Percentiles rank a stretch among this genome's conserved stretches.
phyloP scores from a whole-genome alignment of 768 basidiomycete genomes.

The Psilocybe subaeruginosa region DNA sequence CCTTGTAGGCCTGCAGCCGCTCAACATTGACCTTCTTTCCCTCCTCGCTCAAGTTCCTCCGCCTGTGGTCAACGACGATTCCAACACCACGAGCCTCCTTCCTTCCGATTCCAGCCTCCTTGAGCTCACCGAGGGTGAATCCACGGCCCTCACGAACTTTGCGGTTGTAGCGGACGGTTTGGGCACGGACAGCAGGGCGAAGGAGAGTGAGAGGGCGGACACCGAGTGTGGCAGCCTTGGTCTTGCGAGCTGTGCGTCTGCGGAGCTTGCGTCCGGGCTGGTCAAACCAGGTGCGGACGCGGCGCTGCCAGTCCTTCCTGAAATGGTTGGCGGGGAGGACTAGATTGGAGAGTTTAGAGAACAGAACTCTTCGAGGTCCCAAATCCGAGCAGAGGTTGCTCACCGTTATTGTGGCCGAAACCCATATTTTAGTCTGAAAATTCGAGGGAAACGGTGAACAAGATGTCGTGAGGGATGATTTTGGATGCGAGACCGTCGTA shows the following conservation, averaged over 20 bases:
- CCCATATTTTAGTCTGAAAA: slow-evolving; percentile 64
- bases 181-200: slow-evolving; percentile 95
- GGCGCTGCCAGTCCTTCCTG: slow-evolving; percentile 99
- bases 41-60: slow-evolving; percentile 96
- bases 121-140: slow-evolving; percentile 93
- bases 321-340: slow-evolving; percentile 94
- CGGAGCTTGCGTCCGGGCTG: slow-evolving; percentile 98
- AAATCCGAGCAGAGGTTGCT: slow-evolving; percentile 25
- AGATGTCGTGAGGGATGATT: neutral
- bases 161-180: slow-evolving; percentile 97
- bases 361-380: slow-evolving; percentile 2
- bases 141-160: slow-evolving; percentile 97
- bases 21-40: slow-evolving; percentile 95
- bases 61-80: slow-evolving; percentile 95
- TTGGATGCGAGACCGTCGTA: slow-evolving; percentile 26
- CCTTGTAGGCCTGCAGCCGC: slow-evolving; percentile 92
- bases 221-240: slow-evolving; percentile 88
- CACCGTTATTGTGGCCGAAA: slow-evolving; percentile 82
- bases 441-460: slow-evolving; percentile 19
- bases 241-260: slow-evolving; percentile 89
- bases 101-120: slow-evolving; percentile 91
- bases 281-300: slow-evolving; percentile 98
- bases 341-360: slow-evolving; percentile 28
- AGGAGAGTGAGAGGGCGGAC: slow-evolving; percentile 90
- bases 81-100: slow-evolving; percentile 94